phyloP scores from a whole-genome alignment of 305 asterid genomes.

The Fraxinus floribunda region DNA sequence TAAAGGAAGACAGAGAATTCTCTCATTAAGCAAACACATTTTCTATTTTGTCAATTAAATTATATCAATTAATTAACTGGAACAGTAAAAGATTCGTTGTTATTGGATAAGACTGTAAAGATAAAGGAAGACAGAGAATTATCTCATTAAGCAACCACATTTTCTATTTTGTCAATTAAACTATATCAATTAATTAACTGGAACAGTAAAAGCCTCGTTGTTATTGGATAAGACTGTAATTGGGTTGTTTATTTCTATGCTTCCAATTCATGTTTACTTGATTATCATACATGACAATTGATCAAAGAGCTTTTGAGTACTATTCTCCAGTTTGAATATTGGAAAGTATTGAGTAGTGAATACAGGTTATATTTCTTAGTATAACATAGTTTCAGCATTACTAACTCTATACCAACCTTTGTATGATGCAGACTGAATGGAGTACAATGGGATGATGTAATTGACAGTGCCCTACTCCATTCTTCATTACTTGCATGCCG shows the following conservation, averaged over 20 bases:
- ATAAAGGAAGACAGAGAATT: not conserved
- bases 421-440: too few species aligned
- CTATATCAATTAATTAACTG: not conserved
- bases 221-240: not conserved
- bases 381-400: too few species aligned
- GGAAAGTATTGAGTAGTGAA: not conserved
- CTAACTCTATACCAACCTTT: too few species aligned
- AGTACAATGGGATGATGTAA: too few species aligned
- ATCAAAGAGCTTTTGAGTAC: not conserved
- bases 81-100: too few species aligned
- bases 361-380: not conserved
- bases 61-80: too few species aligned
- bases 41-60: not conserved
- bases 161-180: not conserved
- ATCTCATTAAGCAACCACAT: not conserved
- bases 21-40: not conserved
- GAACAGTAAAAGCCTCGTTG: not conserved
- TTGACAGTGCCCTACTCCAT: too few species aligned
- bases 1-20: not conserved
- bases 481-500: too few species aligned
- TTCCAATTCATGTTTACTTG: not conserved
- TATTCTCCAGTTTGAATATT: not conserved
- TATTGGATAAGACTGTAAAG: too few species aligned
- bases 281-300: not conserved
- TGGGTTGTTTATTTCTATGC: not conserved